Base-by-base conservation (phyloP, 495 filamentous ascomycete genomes). In the Monascus purpureus region DNA sequence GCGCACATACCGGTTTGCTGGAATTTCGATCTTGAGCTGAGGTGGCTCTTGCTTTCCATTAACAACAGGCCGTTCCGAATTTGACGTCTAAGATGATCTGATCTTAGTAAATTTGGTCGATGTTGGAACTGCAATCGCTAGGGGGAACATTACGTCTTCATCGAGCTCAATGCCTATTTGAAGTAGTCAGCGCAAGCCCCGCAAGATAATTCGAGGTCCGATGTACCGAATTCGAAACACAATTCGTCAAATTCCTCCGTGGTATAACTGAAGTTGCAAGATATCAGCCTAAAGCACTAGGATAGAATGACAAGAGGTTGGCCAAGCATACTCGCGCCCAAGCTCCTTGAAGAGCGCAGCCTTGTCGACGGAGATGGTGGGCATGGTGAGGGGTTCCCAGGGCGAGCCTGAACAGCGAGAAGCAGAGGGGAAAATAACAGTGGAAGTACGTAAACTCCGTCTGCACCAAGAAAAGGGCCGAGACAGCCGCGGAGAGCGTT, bases 1-100 rank as follows among this genome's bases (percentile, higher is more conserved):
- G 29, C 31, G 19, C 39, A 37, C 57, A 42, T 50, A 79, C 72
- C 77, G 74, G 55, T 99, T 99, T 41, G 90, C 90, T 38, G 90
- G 90, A 50, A 99, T 93, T 56, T 99, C 90, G 50, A 99, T 96
- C 68, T 93, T 93, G 49, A 96, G 70, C 61, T 96, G 80, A 28
- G 92, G 78, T 4, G 82, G 71, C 59, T 93, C 83, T 55, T 93
- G 80, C 42, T 77, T 69, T 49, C 79, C 79, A 52, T 82, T 67
- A 39, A 80, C 70, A 31, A 77, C 71, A 17, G 81, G 81, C 31
- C 81, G 70, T 35, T 80, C 70, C 32, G 66, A 61, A 50, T 83
- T 65, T 28, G 83, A 76, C 23, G 84, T 92, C 69, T 74, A 31
- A 16, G 26, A 12, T 6, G 14, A 7, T 16, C 29, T 6, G 4